Evolutionary conservation across 345 rosid species (phyloP), one percentile per base, ranked within the genome.

Genomic region (Brassica incana): DNA sequence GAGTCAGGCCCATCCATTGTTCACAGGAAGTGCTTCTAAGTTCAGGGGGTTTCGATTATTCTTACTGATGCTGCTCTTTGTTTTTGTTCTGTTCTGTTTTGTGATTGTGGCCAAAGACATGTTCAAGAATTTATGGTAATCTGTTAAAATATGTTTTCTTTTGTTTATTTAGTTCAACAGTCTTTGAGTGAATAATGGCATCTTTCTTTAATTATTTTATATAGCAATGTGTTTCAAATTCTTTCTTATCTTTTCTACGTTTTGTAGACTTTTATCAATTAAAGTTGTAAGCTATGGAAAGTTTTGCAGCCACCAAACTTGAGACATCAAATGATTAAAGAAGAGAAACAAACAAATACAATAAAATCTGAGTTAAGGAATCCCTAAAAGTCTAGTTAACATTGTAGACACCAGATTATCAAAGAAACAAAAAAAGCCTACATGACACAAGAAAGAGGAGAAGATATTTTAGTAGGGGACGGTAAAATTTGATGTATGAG

Each of bases 1-100:
- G 98, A 93, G 76, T 91, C 98, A 2, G 97, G 98, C 5, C 97
- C 97, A 8, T 91, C 98, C 6, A 94, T 94, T 23, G 97, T 94
- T 72, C 98, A 94, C 81, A 83, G 98, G 86, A 91, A 94, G 61
- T 94, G 98, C 87, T 91, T 94, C 90, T 93, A 85, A 90, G 81
- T 50, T 72, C 70, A 74, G 71, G 69, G 54, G 83, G 71, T 52
- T 69, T 29, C 62, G 36, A 36, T 23, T 76, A 56, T 80, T 71
- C 43, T 71, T 38, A 38, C 45, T 2, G 45, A 16, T 16, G 76
- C 79, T 71, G 67, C 65, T 71, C 43, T 65, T 58, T 80, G 56
- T 38, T 74, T 62, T 58, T 75, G 2, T 74, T 62, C 64, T 80
- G 2, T 63, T 7, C 35, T 62, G 27, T 69, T 69, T 69, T 61